Percentiles rank a stretch among this genome's conserved stretches.
Evolutionary conservation across 495 filamentous ascomycete species (phyloP).

Genomic region (Aspergillus mulundensis): DNA sequence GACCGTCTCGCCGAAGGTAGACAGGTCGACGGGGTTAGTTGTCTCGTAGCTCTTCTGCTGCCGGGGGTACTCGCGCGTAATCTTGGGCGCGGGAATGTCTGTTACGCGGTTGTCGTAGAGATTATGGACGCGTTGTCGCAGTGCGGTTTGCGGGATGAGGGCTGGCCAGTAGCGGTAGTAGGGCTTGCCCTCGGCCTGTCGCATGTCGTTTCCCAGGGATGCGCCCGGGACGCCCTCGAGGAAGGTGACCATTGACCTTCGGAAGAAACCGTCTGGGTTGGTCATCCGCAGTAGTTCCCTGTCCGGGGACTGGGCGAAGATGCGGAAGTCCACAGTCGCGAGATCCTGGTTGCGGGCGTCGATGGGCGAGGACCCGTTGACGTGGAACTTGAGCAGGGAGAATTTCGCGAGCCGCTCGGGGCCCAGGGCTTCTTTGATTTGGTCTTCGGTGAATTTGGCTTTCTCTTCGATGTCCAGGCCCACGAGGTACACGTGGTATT

Average conservation of each 20-base stretch:
- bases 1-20: slow-evolving; percentile 12
- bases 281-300: too few species aligned
- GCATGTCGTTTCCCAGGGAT: not conserved
- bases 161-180: slow-evolving; percentile 19
- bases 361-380: slow-evolving; percentile 6
- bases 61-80: not conserved
- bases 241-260: not conserved
- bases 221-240: not conserved
- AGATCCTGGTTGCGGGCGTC: slow-evolving; percentile 12
- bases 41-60: slow-evolving; percentile 14
- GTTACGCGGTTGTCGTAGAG: not conserved
- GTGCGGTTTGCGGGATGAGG: slow-evolving; percentile 13
- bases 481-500: slow-evolving; percentile 31
- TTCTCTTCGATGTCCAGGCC: slow-evolving; percentile 47
- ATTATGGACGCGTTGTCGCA: not conserved
- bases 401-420: not conserved
- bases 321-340: slow-evolving; percentile 14
- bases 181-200: not conserved
- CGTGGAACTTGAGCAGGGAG: slow-evolving; percentile 7
- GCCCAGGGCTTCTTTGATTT: slow-evolving; percentile 15
- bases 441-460: slow-evolving; percentile 27
- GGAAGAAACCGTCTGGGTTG: not conserved
- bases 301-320: slow-evolving; percentile 19
- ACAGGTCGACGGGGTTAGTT: not conserved
- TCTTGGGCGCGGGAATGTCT: not conserved